Base-by-base conservation (phyloP, 2,329 filamentous ascomycete genomes). In the Didymella arachidicola region DNA sequence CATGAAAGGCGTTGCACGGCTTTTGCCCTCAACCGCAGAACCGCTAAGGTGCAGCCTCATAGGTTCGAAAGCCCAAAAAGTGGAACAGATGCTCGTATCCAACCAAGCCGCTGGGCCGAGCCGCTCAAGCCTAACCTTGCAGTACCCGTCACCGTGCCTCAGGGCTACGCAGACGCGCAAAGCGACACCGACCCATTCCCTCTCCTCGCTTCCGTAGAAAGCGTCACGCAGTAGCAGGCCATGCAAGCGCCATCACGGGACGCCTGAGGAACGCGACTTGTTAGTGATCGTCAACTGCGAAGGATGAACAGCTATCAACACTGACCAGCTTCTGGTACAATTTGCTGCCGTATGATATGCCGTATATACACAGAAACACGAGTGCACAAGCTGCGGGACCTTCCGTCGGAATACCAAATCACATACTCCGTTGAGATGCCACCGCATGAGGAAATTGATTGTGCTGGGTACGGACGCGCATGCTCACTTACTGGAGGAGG, bases 111-210 rank as follows among this genome's bases (percentile, higher is more conserved):
- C 19, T 47, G 52, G 36, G 19, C 44, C 52, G 52, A 43, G 44
- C 52, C 52, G 44, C 29, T 30, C 38, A 27, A 36, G 36, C 32
- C 52, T 48, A 30, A 29, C 11, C 27, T 36, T 53, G 42, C 19
- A 25, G 7, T 25, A 22, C 11, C 7, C 25, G 14, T 39, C 32
- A 53, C n/a, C 18, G 27, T 2, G 19, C 12, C 32, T 39, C n/a
- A 16, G 26, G 22, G 38, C 25, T 22, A n/a, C 5, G 6, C 39
- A 27, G 39, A 32, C 4, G 5, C 32, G 16, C 30, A n/a, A 29
- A 41, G 50, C 39, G 22, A 34, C 12, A 3, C 12, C 18, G n/a
- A 22, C n/a, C n/a, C 30, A 22, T 39, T 8, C 5, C 18, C 25
- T 26, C 11, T 38, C 22, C 38, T 22, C 38, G 22, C 25, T 19